A percentile compares a stretch with the other conserved stretches of the same genome.
phyloP scores from a whole-genome alignment of 306 rosid genomes.

The Corylus heterophylla region DNA sequence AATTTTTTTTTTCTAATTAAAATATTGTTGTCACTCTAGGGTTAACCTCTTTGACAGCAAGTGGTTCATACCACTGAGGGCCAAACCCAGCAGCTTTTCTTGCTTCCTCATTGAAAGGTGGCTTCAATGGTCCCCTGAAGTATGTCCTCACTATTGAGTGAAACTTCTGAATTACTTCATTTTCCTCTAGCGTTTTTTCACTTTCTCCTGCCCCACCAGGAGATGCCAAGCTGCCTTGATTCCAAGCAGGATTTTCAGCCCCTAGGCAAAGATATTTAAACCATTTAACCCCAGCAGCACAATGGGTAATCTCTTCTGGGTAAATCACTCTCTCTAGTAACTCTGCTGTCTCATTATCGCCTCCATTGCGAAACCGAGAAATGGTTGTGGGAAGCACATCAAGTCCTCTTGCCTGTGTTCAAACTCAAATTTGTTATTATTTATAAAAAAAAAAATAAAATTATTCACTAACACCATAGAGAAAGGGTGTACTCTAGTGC shows the following conservation, averaged over 20 bases:
- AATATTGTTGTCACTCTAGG: constrained; percentile 2
- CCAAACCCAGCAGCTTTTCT: constrained; percentile 89
- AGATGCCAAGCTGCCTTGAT: constrained; percentile 18
- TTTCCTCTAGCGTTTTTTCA: constrained; percentile 28
- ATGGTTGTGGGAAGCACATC: constrained; percentile 85
- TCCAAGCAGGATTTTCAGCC: constrained; percentile 17
- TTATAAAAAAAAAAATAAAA: not conserved
- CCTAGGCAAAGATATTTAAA: constrained; percentile 68
- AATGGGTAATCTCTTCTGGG: constrained; percentile 86
- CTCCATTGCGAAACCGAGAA: constrained; percentile 61
- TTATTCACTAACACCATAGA: not conserved
- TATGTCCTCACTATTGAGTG: constrained; percentile 63
- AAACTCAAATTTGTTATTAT: constrained; percentile 17
- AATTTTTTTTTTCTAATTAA: not conserved
- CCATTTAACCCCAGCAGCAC: constrained; percentile 89
- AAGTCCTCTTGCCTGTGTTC: constrained; percentile 75
- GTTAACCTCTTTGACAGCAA: constrained; percentile 57
- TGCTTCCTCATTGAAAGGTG: constrained; percentile 80
- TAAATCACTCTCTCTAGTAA: constrained; percentile 74
- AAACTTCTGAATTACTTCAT: constrained; percentile 57
- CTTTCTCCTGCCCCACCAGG: constrained; percentile 20
- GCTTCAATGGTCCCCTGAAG: constrained; percentile 86
- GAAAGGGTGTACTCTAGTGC: not conserved
- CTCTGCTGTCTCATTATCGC: constrained; percentile 66
- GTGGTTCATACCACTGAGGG: constrained; percentile 84